Base-by-base conservation (phyloP, 345 rosid species). In the Xanthoceras sorbifolium region DNA sequence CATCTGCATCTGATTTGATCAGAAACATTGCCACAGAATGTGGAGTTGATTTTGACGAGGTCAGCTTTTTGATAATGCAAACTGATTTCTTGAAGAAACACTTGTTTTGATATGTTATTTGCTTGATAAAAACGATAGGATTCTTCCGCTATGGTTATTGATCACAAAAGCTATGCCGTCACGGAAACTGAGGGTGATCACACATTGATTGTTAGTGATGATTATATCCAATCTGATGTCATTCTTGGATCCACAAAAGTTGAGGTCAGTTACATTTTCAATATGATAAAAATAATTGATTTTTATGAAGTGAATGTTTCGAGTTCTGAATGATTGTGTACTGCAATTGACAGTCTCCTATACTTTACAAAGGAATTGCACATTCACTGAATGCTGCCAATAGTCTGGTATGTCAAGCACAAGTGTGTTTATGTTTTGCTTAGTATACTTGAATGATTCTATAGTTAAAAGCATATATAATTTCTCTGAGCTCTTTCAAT, bases 21-120 rank as follows among this genome's bases (percentile, higher is more conserved):
- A 83, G 81, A 34, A 84, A 86, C 0, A 77, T 89, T 22, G 92
- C 92, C 22, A 79, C 87, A 0, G 91, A 91, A 76, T 91, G 88
- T 73, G 95, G 93, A 4, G 88, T 89, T 76, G 93, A 86, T 84
- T 91, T 91, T 77, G 95, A 89, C 22, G 93, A 89, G 91, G 91
- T 91, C 22, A 28, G 90, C n/a, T 81, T 23, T 50, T 65, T 44
- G 57, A 66, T 57, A 64, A 46, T 36, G 61, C 17, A 2, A 42
- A 8, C 2, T 60, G 55, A 59, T 40, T 8, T 14, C 5, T 44
- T 72, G 9, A 66, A 64, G 15, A 8, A 34, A 15, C 34, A 23
- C 9, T 34, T 6, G 6, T 64, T 34, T 64, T 18, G 5, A 64
- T 64, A 34, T n/a, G 42, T 40, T 29, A 1, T 15, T 36, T 66